Percentiles rank a stretch among this genome's conserved stretches.
phyloP scores from a whole-genome alignment of 345 rosid species.

The Camelina laxa region DNA sequence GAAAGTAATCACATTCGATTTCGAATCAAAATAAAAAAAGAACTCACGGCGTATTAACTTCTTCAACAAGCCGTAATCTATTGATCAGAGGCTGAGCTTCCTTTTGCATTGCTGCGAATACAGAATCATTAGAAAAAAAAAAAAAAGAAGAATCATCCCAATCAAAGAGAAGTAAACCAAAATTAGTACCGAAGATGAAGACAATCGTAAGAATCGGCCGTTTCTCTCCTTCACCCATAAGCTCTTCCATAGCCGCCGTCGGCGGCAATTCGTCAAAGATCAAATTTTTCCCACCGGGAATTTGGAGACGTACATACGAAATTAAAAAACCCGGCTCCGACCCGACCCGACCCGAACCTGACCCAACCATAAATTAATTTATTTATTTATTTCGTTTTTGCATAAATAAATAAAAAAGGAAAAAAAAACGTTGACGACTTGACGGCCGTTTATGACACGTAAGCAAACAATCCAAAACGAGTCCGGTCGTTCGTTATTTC shows the following conservation, averaged over 20 bases:
- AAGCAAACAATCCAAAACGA: constrained; percentile 36
- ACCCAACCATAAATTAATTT: neutral
- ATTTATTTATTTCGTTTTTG: neutral
- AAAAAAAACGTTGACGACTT: constrained; percentile 36
- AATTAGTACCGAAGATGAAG: constrained; percentile 63
- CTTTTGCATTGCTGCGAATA: constrained; percentile 75
- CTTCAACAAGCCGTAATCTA: constrained; percentile 63
- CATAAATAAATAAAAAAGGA: neutral
- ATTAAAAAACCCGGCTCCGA: neutral
- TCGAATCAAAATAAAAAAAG: neutral
- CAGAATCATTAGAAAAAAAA: neutral
- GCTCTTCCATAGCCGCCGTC: constrained; percentile 51
- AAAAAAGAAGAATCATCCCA: neutral
- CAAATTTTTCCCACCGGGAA: neutral
- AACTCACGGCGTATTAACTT: constrained; percentile 59
- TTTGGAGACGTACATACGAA: no score
- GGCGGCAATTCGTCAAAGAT: constrained; percentile 32
- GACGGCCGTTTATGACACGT: constrained; percentile 49
- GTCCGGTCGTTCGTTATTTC: constrained; percentile 36
- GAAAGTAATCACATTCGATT: constrained; percentile 19
- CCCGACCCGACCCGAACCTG: neutral
- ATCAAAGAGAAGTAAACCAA: neutral
- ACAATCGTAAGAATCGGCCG: constrained; percentile 61
- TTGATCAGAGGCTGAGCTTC: constrained; percentile 86
- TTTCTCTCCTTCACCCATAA: constrained; percentile 45